A percentile compares a stretch with the other conserved stretches of the same genome.
Evolutionary conservation across 2,329 filamentous ascomycete species (phyloP).

Genomic region (Pochonia chlamydosporia): DNA sequence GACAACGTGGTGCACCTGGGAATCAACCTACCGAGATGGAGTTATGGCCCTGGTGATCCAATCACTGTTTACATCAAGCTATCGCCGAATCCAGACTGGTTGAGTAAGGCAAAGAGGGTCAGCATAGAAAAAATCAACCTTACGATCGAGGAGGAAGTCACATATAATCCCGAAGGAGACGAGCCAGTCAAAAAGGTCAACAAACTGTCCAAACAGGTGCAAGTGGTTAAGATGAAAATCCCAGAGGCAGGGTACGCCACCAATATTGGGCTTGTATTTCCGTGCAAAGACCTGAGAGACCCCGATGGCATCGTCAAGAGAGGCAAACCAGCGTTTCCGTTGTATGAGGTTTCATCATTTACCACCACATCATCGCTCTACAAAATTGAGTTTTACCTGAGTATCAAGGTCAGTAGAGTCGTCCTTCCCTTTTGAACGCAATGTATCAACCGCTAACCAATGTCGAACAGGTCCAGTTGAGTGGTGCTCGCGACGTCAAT

Average conservation of each 20-base stretch:
- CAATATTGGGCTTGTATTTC: constrained; percentile 86
- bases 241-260: constrained; percentile 90
- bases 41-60: constrained; percentile 90
- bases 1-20: constrained; percentile 90
- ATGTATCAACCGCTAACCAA: constrained; percentile 14
- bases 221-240: constrained; percentile 75
- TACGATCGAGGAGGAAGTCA: constrained; percentile 92
- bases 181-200: constrained; percentile 89
- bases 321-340: constrained; percentile 80
- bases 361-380: constrained; percentile 92
- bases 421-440: neutral
- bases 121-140: constrained; percentile 93
- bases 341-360: constrained; percentile 84
- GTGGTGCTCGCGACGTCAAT: constrained; percentile 79
- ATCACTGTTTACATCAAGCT: constrained; percentile 95
- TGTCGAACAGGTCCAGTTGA: constrained; percentile 68
- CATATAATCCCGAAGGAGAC: constrained; percentile 97
- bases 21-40: constrained; percentile 91
- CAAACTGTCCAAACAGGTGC: constrained; percentile 76
- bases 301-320: constrained; percentile 80
- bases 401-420: constrained; percentile 66
- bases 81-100: constrained; percentile 86
- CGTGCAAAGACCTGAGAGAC: constrained; percentile 82
- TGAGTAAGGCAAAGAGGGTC: constrained; percentile 83
- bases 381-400: constrained; percentile 96